Evolutionary conservation across 2,329 filamentous ascomycete species (phyloP).

Genomic region (Pseudocercospora ulei): DNA sequence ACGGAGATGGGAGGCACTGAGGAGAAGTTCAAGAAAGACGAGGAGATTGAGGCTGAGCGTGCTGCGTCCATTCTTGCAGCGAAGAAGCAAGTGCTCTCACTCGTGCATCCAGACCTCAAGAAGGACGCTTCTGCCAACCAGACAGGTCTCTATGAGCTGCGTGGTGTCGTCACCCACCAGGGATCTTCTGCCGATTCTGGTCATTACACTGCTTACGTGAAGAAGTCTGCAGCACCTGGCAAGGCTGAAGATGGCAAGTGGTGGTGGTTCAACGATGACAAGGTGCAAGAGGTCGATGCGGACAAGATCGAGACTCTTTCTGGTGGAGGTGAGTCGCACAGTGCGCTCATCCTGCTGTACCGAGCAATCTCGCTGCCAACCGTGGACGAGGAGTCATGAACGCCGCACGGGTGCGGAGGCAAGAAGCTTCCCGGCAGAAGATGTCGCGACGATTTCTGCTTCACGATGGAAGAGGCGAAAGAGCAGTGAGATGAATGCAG

Average conservation of each 20-base stretch:
- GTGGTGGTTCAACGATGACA: slow-evolving; percentile 99
- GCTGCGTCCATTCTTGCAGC: slow-evolving; percentile 62
- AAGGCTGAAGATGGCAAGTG: slow-evolving; percentile 88
- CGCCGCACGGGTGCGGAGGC: too few relatives aligned
- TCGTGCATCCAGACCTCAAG: slow-evolving; percentile 65
- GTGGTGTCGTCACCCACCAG: slow-evolving; percentile 91
- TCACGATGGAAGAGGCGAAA: slow-evolving; percentile 1
- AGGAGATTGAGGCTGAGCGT: slow-evolving; percentile 79
- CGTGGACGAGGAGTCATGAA: slow-evolving; percentile 16
- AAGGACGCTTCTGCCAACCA: slow-evolving; percentile 79
- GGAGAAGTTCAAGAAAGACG: slow-evolving; percentile 86
- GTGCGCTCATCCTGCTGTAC: slow-evolving; percentile 71
- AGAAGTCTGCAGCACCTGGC: slow-evolving; percentile 75
- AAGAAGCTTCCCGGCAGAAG: too few relatives aligned
- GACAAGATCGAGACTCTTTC: slow-evolving; percentile 86
- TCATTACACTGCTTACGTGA: slow-evolving; percentile 96
- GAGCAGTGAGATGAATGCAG: neutral
- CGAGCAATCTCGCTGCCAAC: slow-evolving; percentile 58
- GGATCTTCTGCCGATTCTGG: slow-evolving; percentile 93
- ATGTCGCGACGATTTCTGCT: too few relatives aligned
- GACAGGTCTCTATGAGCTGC: slow-evolving; percentile 87
- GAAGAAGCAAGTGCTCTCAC: slow-evolving; percentile 75
- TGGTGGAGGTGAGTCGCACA: slow-evolving; percentile 74
- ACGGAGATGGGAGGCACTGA: slow-evolving; percentile 66
- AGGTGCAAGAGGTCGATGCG: slow-evolving; percentile 78